Base-by-base conservation (phyloP, 306 rosid species). In the Clitoria ternatea region DNA sequence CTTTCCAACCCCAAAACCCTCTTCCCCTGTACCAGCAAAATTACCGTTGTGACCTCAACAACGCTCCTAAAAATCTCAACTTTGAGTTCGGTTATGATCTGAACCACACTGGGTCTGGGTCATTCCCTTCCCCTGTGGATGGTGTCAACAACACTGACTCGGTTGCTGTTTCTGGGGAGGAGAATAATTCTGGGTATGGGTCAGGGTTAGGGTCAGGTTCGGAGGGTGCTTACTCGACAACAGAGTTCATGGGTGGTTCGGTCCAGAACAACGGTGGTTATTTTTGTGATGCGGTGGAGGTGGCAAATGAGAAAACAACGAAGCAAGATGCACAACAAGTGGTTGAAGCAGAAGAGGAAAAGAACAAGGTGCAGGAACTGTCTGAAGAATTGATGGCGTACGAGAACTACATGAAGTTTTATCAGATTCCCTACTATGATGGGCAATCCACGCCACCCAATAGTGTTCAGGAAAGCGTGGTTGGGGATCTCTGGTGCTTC, bases 331-430 rank as follows among this genome's bases (percentile, higher is more conserved):
- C 26, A 4, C 52, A n/a, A 12, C 7, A 30, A 15, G 65, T 13
- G 23, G 33, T 9, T 33, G 81, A 73, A 4, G 37, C 42, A 0
- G 63, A 32, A 35, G 80, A 72, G 29, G 90, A 73, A 19, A 79
- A 85, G 49, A 79, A 63, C 30, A 89, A 82, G 55, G 73, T 87
- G 53, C 82, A 73, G 80, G 90, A 87, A 84, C 88, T 90, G 0
- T 87, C 98, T 0, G 94, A 93, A 74, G 96, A 93, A 72, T 62
- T 93, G 12, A 81, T 90, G 92, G 97, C 98, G 45, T 90, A 79
- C 35, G 97, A 93, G 82, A 82, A 79, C 54, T 81, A 33, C 81
- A 90, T 93, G 96, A 93, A 86, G 71, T 93, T 93, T 42, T 90
- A 84, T 79, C 89, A 93, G 87, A 77, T 90, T 79, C 98, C 96